phyloP scores from a whole-genome alignment of 2,329 filamentous ascomycete genomes.

The Sphaerulina vaccinii region DNA sequence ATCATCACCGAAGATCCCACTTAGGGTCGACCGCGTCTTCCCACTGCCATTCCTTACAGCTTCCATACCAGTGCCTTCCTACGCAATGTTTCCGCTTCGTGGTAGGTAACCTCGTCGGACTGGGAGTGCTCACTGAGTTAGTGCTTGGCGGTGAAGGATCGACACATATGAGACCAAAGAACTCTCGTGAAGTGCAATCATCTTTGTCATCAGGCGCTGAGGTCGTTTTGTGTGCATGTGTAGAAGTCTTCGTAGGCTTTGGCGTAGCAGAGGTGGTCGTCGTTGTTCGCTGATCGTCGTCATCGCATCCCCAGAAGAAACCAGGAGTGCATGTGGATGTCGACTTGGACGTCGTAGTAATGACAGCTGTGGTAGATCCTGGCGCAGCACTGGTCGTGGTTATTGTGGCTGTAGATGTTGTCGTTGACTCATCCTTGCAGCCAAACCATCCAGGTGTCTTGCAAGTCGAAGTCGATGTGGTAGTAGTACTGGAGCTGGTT shows the following conservation, averaged over 20 bases:
- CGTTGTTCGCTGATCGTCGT: conserved; percentile 59
- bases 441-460: conserved; percentile 66
- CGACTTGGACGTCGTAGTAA: conserved; percentile 55
- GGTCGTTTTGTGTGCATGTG: conserved; percentile 11
- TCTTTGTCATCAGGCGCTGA: conserved; percentile 10
- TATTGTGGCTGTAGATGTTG: conserved; percentile 35
- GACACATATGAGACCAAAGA: conserved; percentile 35
- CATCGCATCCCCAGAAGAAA: conserved; percentile 76
- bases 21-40: conserved; percentile 20
- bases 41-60: conserved; percentile 26
- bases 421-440: conserved; percentile 57
- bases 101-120: conserved; percentile 20
- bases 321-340: conserved; percentile 87
- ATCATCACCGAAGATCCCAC: conserved; percentile 17
- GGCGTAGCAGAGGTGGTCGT: conserved; percentile 31
- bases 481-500: conserved; percentile 37
- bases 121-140: conserved; percentile 17
- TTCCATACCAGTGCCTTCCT: conserved; percentile 31
- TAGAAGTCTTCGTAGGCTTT: conserved; percentile 18
- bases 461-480: conserved; percentile 54
- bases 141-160: conserved; percentile 28
- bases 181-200: conserved; percentile 29
- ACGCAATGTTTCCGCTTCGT: conserved; percentile 24
- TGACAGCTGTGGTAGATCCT: conserved; percentile 24
- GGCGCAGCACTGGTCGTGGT: conserved; percentile 29